Conservation (phyloP, 2,329 filamentous ascomycete species). For the Aspergillus fructus region DNA sequence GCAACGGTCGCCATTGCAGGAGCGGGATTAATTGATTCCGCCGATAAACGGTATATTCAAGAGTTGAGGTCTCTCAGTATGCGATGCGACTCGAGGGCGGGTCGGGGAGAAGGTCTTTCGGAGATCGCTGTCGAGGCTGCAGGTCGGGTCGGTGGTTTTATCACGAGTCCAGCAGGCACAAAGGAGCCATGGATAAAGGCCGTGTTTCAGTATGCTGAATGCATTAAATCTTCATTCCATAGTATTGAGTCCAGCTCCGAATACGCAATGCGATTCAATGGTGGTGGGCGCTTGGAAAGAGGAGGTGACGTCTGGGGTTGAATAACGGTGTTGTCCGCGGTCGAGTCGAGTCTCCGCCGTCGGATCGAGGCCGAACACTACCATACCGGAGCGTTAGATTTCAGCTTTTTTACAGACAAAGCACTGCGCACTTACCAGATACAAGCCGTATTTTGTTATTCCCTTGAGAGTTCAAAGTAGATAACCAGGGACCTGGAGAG, state of each 20-base stretch:
- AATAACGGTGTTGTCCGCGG: constrained; percentile 11
- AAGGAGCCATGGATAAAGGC: constrained; percentile 18
- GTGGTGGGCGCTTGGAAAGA: background rate
- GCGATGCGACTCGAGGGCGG: background rate
- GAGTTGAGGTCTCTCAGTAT: background rate
- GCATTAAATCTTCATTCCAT: constrained; percentile 17
- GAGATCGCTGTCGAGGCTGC: background rate
- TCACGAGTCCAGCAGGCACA: constrained; percentile 11
- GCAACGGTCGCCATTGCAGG: constrained; percentile 36
- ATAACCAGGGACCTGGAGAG: background rate
- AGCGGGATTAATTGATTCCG: background rate
- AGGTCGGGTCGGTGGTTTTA: constrained; percentile 6
- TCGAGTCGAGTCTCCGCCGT: constrained; percentile 10
- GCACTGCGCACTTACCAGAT: background rate
- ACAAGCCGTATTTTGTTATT: background rate
- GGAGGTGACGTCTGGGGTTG: background rate
- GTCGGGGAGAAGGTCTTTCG: background rate
- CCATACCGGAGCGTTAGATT: background rate
- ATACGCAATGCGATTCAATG: background rate
- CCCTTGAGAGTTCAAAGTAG: background rate
- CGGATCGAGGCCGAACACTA: constrained; percentile 10
- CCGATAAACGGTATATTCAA: background rate
- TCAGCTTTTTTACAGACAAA: background rate
- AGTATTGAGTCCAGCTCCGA: constrained; percentile 13
- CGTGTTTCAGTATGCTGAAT: constrained; percentile 9